These are phyloP conservation scores for Musa balbisiana DNA, from an alignment of 202 grass and related monocot species.

Conservation along the genomic window DNA sequence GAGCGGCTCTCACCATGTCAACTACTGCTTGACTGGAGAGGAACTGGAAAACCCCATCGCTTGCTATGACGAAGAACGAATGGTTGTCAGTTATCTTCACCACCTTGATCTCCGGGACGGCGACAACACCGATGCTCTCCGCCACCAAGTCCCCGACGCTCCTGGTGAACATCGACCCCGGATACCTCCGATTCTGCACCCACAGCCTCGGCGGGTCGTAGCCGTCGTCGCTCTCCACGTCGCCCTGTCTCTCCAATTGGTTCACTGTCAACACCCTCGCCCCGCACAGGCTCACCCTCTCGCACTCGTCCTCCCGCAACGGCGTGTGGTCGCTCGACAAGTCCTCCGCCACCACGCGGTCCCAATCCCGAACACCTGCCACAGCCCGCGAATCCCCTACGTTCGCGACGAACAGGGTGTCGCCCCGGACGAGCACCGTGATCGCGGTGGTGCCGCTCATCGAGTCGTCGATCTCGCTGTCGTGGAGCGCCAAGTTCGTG, in stretches of 20 bases:
- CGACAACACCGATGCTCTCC: conserved; percentile 66
- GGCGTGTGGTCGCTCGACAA: conserved; percentile 86
- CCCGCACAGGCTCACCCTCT: conserved; percentile 60
- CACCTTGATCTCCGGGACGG: conserved; percentile 60
- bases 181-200: too few species aligned
- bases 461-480: conserved; percentile 57
- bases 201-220: too few species aligned
- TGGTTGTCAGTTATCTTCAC: conserved; percentile 53
- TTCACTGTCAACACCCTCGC: conserved; percentile 36
- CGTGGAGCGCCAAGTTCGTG: conserved; percentile 63
- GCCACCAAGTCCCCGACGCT: not conserved
- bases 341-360: conserved; percentile 47
- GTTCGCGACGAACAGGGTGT: conserved; percentile 62
- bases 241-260: too few species aligned
- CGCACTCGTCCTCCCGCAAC: conserved; percentile 69
- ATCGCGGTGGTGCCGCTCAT: conserved; percentile 94
- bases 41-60: conserved; percentile 37
- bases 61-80: conserved; percentile 70
- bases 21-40: conserved; percentile 35
- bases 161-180: too few species aligned
- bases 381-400: conserved; percentile 81
- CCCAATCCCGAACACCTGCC: conserved; percentile 43
- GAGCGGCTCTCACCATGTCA: too few species aligned
- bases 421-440: conserved; percentile 48
- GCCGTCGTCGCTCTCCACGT: too few species aligned